A percentile compares a stretch with the other conserved stretches of the same genome.
Conservation (phyloP, 2,329 filamentous ascomycete species). For the Westerdykella ornata region DNA sequence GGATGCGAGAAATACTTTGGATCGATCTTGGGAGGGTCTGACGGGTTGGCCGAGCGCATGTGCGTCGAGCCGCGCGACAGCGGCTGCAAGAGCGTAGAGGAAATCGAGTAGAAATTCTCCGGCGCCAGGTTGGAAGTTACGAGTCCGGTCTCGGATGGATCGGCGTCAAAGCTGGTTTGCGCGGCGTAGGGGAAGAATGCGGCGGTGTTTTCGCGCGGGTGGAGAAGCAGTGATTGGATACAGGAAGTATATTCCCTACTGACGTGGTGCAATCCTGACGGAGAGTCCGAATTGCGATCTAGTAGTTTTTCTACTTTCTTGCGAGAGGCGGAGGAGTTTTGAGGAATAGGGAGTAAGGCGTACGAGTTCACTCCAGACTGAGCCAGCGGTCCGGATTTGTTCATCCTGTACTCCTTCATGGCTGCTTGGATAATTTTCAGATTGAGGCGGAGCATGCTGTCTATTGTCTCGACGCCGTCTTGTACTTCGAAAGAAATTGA, state of each 20-base stretch:
- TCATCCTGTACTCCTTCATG: conserved; percentile 17
- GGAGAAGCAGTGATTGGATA: too few relatives aligned
- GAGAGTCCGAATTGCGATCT: too few relatives aligned
- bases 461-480: conserved; percentile 11
- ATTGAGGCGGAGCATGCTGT: conserved; percentile 18
- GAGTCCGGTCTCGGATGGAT: conserved; percentile 8
- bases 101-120: too few relatives aligned
- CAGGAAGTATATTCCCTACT: too few relatives aligned
- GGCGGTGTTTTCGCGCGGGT: too few relatives aligned
- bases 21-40: conserved; percentile 37
- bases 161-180: conserved; percentile 1
- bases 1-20: conserved; percentile 41
- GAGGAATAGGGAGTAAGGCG: not conserved
- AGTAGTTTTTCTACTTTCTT: too few relatives aligned
- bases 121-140: too few relatives aligned
- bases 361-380: conserved; percentile 1
- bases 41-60: conserved; percentile 34
- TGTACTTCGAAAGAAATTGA: conserved; percentile 1
- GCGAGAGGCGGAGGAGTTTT: not conserved
- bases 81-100: conserved; percentile 9
- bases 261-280: too few relatives aligned
- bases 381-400: conserved; percentile 15
- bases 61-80: conserved; percentile 41
- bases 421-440: conserved; percentile 8
- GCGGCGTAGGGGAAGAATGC: not conserved